Conservation (phyloP, 148 eudicot species). For the Chenopodium album region DNA sequence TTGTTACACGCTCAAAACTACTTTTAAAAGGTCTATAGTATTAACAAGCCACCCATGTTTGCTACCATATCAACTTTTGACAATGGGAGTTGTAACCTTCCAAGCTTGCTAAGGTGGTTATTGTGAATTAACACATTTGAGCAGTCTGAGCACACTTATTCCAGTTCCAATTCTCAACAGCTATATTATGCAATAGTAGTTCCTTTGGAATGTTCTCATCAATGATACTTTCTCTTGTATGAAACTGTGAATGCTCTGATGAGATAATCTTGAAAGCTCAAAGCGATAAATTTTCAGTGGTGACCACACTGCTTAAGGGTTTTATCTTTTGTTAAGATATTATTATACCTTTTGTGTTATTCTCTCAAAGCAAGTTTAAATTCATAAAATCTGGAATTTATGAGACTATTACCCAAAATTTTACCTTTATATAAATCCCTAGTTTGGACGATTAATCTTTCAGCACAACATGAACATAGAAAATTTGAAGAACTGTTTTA, state of each 20-base stretch:
- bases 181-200: neutral
- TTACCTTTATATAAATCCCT: neutral
- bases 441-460: too few species aligned
- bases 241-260: neutral
- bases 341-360: neutral
- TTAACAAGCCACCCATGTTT: neutral
- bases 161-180: neutral
- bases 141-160: neutral
- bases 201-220: neutral
- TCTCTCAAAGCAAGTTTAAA: neutral
- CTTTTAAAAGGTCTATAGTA: neutral
- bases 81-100: neutral
- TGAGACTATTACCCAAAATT: neutral
- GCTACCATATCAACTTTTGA: neutral
- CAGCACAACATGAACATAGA: neutral
- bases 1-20: neutral
- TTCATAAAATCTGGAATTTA: neutral
- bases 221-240: neutral
- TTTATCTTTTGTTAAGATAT: neutral
- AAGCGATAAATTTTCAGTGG: neutral
- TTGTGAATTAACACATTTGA: neutral
- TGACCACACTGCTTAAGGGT: neutral
- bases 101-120: neutral
- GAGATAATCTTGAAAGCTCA: neutral
- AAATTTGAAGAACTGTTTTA: neutral